Conservation (phyloP, 441 rosid species). For the Adansonia gregorii region DNA sequence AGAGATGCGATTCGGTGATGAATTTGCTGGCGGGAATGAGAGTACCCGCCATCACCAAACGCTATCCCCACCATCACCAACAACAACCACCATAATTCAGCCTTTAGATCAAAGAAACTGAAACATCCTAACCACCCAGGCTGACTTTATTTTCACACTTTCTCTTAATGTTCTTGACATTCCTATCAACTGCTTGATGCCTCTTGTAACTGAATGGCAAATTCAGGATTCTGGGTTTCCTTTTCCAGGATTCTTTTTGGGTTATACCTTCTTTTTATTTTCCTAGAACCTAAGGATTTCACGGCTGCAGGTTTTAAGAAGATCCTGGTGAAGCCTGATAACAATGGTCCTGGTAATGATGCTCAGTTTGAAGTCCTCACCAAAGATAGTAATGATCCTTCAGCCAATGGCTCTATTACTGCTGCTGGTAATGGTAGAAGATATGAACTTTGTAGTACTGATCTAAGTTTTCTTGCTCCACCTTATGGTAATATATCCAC, state of each 20-base stretch:
- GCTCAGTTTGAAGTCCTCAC: too few species aligned
- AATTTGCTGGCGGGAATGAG: constrained; percentile 43
- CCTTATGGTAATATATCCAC: constrained; percentile 73
- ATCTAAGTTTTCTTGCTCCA: constrained; percentile 71
- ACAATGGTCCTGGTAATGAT: too few species aligned
- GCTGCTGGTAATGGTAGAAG: constrained; percentile 26
- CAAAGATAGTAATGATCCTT: background rate
- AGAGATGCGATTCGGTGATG: constrained; percentile 19
- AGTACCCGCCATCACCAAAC: constrained; percentile 52
- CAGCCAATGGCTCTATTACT: constrained; percentile 10
- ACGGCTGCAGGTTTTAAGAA: constrained; percentile 26
- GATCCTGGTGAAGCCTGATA: background rate
- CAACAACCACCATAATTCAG: constrained; percentile 40
- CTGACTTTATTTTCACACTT: constrained; percentile 34
- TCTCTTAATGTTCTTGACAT: constrained; percentile 32
- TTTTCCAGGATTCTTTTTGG: constrained; percentile 27
- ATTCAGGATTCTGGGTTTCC: constrained; percentile 32
- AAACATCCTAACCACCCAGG: constrained; percentile 47
- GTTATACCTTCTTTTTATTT: constrained; percentile 39
- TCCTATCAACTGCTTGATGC: constrained; percentile 18
- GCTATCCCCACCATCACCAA: constrained; percentile 43
- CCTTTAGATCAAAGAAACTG: constrained; percentile 55
- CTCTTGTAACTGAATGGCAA: constrained; percentile 41
- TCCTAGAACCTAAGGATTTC: constrained; percentile 30
- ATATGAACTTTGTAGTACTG: constrained; percentile 60